Evolutionary conservation across 2,329 filamentous ascomycete species (phyloP).

Genomic region (Fusarium anthophilum): DNA sequence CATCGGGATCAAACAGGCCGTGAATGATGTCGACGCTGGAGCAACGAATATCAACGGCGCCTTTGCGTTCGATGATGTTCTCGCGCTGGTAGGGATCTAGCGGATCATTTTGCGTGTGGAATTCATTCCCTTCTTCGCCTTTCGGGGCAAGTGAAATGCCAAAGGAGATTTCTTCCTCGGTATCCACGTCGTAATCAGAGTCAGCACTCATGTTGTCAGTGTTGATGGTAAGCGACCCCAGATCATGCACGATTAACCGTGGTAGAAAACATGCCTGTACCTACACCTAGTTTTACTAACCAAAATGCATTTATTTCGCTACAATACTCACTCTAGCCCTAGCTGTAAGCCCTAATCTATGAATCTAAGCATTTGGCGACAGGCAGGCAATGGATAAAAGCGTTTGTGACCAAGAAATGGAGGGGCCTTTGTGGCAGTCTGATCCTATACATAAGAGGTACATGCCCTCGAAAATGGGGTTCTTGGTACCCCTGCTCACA

Average conservation of each 20-base stretch:
- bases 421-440: background rate
- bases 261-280: background rate
- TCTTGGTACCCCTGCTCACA: background rate
- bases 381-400: background rate
- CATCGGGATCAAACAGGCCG: conserved; percentile 16
- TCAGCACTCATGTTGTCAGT: background rate
- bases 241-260: background rate
- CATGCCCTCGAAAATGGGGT: background rate
- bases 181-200: background rate
- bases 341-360: background rate
- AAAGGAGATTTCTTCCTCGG: background rate
- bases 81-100: conserved; percentile 17
- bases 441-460: background rate
- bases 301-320: background rate
- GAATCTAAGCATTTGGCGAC: background rate
- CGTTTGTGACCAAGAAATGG: background rate
- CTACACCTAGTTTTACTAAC: background rate
- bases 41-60: conserved; percentile 17
- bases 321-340: background rate
- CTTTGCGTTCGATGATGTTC: conserved; percentile 5
- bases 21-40: background rate
- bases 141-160: background rate
- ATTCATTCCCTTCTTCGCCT: conserved; percentile 9
- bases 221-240: background rate
- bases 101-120: conserved; percentile 18